phyloP scores from a whole-genome alignment of 2,329 filamentous ascomycete species.

The Pleurostoma richardsiae region DNA sequence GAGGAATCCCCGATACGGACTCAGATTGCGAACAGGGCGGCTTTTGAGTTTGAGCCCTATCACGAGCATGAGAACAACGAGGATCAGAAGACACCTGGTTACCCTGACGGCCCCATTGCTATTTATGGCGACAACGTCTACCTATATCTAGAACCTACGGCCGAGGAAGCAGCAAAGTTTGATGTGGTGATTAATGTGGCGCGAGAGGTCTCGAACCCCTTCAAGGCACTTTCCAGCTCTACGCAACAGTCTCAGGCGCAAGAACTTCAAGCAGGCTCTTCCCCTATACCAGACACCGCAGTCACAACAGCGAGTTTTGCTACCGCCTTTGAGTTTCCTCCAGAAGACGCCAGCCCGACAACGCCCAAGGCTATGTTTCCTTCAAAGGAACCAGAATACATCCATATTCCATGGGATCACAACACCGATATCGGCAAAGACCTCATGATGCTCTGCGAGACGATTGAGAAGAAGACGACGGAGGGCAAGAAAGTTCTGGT shows the following conservation, averaged over 20 bases:
- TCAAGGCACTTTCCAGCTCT: conserved; percentile 32
- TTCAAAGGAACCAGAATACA: conserved; percentile 66
- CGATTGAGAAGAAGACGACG: conserved; percentile 66
- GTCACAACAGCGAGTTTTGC: conserved; percentile 52
- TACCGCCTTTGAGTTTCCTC: conserved; percentile 56
- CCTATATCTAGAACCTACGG: conserved; percentile 74
- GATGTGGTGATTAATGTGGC: conserved; percentile 84
- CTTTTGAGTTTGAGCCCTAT: conserved; percentile 55
- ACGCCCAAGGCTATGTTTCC: conserved; percentile 48
- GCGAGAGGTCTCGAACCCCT: conserved; percentile 75
- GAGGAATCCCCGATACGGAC: conserved; percentile 55
- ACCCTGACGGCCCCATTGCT: conserved; percentile 75
- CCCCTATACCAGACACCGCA: conserved; percentile 50
- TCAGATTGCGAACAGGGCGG: conserved; percentile 56
- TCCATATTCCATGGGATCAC: conserved; percentile 84
- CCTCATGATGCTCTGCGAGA: conserved; percentile 68
- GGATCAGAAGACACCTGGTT: conserved; percentile 75
- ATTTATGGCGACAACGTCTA: conserved; percentile 77
- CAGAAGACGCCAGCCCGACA: conserved; percentile 43
- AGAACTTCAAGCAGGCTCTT: conserved; percentile 23
- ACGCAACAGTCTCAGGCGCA: conserved; percentile 16
- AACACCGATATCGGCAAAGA: conserved; percentile 81
- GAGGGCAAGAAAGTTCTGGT: conserved; percentile 75
- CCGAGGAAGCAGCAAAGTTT: conserved; percentile 70
- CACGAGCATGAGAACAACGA: conserved; percentile 68